phyloP scores from a whole-genome alignment of 148 eudicot genomes.

The Cornus kousa region DNA sequence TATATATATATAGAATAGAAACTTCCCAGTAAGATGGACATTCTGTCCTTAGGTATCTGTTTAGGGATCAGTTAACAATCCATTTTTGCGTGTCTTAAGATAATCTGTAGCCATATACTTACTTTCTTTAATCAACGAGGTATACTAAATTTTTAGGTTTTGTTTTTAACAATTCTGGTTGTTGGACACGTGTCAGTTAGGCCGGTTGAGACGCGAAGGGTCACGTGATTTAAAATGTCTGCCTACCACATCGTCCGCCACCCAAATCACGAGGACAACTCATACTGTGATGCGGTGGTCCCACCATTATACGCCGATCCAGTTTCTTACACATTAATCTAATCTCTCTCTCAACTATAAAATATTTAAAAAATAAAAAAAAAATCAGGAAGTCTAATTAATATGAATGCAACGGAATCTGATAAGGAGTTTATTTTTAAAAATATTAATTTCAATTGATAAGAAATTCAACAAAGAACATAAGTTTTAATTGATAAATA shows the following conservation, averaged over 20 bases:
- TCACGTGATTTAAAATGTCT: conserved; percentile 73
- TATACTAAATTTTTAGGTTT: background rate
- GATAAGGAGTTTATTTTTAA: no score
- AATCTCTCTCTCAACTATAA: no score
- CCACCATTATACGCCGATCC: conserved; percentile 29
- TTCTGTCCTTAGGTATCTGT: conserved; percentile 62
- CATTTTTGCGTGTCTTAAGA: background rate
- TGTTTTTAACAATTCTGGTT: background rate
- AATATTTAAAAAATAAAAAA: no score
- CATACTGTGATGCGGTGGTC: conserved; percentile 43
- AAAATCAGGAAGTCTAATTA: no score
- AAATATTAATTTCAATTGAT: no score
- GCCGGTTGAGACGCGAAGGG: conserved; percentile 44
- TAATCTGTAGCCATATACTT: background rate
- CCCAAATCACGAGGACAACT: conserved; percentile 98
- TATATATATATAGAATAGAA: background rate
- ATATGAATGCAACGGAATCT: no score
- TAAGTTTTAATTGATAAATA: no score
- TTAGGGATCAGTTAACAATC: conserved; percentile 88
- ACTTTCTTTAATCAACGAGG: background rate
- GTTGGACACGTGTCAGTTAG: conserved; percentile 44
- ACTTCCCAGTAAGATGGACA: conserved; percentile 38
- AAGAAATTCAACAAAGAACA: no score
- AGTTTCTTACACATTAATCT: background rate
- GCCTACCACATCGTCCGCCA: conserved; percentile 56